phyloP scores from a whole-genome alignment of 805 yeast genomes.

The Nakazawaea ambrosiae region DNA sequence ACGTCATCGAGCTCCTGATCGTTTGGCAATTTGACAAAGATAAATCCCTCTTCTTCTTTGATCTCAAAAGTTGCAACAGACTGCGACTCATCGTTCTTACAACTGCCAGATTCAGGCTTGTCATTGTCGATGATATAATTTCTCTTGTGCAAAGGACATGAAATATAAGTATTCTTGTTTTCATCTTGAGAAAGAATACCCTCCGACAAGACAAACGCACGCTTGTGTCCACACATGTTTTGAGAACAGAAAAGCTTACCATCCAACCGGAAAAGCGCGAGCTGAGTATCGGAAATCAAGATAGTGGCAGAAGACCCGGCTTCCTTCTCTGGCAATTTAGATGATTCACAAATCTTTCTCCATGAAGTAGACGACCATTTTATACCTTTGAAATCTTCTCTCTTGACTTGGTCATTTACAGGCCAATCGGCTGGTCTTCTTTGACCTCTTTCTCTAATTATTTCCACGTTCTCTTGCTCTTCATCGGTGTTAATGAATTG shows the following conservation, averaged over 20 bases:
- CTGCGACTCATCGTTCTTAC: constrained; percentile 22
- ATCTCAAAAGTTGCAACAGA: constrained; percentile 28
- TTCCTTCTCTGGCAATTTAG: constrained; percentile 21
- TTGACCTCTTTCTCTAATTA: constrained; percentile 28
- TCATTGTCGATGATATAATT: constrained; percentile 22
- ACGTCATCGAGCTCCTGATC: constrained; percentile 25
- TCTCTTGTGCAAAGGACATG: constrained; percentile 31
- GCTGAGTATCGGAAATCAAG: constrained; percentile 27
- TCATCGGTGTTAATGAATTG: constrained; percentile 26
- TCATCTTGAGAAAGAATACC: constrained; percentile 27
- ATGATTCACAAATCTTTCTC: constrained; percentile 20
- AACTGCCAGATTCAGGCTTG: constrained; percentile 20
- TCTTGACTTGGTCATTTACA: constrained; percentile 15
- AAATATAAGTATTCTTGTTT: constrained; percentile 22
- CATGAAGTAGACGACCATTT: constrained; percentile 26
- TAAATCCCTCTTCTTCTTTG: constrained; percentile 24
- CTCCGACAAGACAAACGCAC: constrained; percentile 30
- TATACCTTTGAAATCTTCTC: constrained; percentile 22
- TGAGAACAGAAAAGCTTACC: constrained; percentile 29
- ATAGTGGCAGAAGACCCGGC: constrained; percentile 27
- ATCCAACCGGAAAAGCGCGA: constrained; percentile 27
- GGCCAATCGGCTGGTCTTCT: constrained; percentile 31
- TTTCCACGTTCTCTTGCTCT: constrained; percentile 24
- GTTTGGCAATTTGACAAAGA: constrained; percentile 25
- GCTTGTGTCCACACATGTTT: constrained; percentile 33